These are phyloP conservation scores for Pestalotiopsis sp. DNA, from an alignment of 2,329 filamentous ascomycete genomes.

Conservation along the genomic window DNA sequence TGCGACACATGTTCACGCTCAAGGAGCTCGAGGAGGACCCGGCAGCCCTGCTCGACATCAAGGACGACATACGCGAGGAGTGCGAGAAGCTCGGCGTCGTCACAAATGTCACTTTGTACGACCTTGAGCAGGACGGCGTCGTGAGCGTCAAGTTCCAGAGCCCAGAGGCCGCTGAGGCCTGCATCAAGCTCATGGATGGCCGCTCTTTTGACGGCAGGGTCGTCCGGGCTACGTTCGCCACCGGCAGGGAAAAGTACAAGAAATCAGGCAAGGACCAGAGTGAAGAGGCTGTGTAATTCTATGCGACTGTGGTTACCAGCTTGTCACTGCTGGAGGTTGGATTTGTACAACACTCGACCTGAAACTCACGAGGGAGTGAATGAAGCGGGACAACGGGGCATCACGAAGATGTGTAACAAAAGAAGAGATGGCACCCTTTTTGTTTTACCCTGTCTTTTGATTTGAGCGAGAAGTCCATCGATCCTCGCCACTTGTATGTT, in stretches of 20 bases:
- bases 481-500: background rate
- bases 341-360: background rate
- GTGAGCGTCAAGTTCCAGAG: constrained; percentile 83
- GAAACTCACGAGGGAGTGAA: background rate
- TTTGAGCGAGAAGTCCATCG: background rate
- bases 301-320: background rate
- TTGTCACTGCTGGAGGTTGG: background rate
- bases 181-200: constrained; percentile 77
- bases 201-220: constrained; percentile 75
- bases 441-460: too few relatives aligned
- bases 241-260: constrained; percentile 73
- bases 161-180: constrained; percentile 70
- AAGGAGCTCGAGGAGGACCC: constrained; percentile 84
- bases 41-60: constrained; percentile 83
- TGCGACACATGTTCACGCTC: constrained; percentile 93
- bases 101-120: constrained; percentile 89
- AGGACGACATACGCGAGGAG: constrained; percentile 90
- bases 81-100: constrained; percentile 85
- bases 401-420: background rate
- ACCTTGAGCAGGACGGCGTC: constrained; percentile 82
- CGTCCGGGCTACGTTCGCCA: constrained; percentile 72
- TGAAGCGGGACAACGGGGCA: background rate
- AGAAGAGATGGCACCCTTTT: background rate
- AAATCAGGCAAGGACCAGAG: constrained; percentile 63
- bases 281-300: constrained; percentile 19